Evolutionary conservation across 2,329 filamentous ascomycete genomes (phyloP).

Genomic region (Microsporum ferrugineum): DNA sequence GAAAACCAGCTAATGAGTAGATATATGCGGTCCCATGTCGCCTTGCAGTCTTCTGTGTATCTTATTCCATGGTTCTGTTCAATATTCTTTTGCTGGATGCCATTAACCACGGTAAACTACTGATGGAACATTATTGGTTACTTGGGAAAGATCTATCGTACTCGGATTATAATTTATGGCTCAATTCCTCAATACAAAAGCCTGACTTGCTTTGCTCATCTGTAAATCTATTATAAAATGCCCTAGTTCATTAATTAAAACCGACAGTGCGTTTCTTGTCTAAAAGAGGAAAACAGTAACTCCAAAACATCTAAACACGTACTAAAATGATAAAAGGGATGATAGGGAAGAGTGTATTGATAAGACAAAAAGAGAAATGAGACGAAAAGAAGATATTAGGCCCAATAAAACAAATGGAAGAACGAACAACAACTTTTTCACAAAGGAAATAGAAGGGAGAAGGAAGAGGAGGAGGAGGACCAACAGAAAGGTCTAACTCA

Average conservation of each 20-base stretch:
- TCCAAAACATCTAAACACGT: neutral
- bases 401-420: neutral
- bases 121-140: neutral
- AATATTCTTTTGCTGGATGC: neutral
- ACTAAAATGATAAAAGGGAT: neutral
- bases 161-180: neutral
- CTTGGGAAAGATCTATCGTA: neutral
- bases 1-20: no score
- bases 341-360: neutral
- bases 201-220: neutral
- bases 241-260: neutral
- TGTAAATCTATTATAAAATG: neutral
- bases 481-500: neutral
- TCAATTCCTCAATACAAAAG: neutral
- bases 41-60: no score
- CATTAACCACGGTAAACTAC: neutral
- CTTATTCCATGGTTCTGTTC: no score
- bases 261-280: neutral
- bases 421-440: neutral
- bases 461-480: neutral
- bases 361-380: neutral
- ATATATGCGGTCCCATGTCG: no score
- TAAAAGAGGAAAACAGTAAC: neutral
- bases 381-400: neutral
- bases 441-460: neutral